Percentiles rank a stretch among this genome's conserved stretches.
Evolutionary conservation across 805 yeast species (phyloP).

Genomic region (Candida pini): DNA sequence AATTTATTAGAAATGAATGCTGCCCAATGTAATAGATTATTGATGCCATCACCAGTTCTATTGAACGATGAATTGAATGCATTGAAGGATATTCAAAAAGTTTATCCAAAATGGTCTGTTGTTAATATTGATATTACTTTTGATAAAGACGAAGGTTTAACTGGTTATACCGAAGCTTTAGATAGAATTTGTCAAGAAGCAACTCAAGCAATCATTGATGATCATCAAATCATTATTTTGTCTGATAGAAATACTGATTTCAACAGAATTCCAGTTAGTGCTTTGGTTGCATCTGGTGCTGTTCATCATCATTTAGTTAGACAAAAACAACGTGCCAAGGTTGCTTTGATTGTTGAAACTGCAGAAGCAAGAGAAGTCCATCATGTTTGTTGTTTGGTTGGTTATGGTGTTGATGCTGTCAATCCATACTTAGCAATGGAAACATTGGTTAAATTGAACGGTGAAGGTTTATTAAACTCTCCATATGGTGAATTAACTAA

Average conservation of each 20-base stretch:
- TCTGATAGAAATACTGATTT: constrained; percentile 62
- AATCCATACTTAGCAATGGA: constrained; percentile 93
- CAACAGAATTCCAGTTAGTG: constrained; percentile 72
- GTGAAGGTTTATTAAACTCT: constrained; percentile 63
- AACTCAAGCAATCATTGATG: constrained; percentile 71
- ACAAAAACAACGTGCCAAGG: constrained; percentile 93
- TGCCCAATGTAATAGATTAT: constrained; percentile 82
- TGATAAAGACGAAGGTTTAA: constrained; percentile 72
- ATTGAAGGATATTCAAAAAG: constrained; percentile 61
- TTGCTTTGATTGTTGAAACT: constrained; percentile 85
- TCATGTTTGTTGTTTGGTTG: constrained; percentile 88
- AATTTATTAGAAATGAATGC: constrained; percentile 90
- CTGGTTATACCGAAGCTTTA: constrained; percentile 78
- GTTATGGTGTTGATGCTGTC: constrained; percentile 96
- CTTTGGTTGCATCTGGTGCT: constrained; percentile 91
- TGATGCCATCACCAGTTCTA: constrained; percentile 78
- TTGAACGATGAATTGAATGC: constrained; percentile 71
- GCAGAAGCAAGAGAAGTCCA: constrained; percentile 98
- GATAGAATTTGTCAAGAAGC: constrained; percentile 88
- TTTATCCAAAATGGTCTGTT: constrained; percentile 83
- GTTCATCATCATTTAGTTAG: constrained; percentile 95
- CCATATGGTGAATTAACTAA: constrained; percentile 41
- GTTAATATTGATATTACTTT: constrained; percentile 85
- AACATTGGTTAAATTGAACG: constrained; percentile 76
- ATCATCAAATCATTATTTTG: constrained; percentile 68